Base-by-base conservation (phyloP, 495 filamentous ascomycete species). In the Talaromyces adpressus region DNA sequence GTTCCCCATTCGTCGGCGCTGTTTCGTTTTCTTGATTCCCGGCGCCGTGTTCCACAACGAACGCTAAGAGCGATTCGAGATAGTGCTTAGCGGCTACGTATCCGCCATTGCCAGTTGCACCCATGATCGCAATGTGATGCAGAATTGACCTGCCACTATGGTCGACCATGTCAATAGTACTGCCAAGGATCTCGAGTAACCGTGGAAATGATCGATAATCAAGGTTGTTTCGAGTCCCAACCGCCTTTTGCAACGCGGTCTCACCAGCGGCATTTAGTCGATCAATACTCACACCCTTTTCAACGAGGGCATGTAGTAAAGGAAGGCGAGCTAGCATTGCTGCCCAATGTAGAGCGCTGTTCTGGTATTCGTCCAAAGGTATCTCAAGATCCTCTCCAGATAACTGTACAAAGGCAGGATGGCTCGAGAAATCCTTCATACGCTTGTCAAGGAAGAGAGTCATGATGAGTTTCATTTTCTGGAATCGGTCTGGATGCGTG, bases 261-360 rank as follows among this genome's bases (percentile, higher is more conserved):
- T 98, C 93, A 16, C 95, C 95, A 18, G 84, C 86, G 47, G 85
- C 82, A 67, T 98, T 98, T 5, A 94, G 85, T 27, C 95, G 87
- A 66, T 83, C 90, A 32, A 97, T 93, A 68, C 84, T 93, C 0
- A 92, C 91, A 4, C 94, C 94, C 52, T 86, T 87, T 6, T 84
- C 79, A 65, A 98, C 89, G 0, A 98, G 81, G 2, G 91, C 86
- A 61, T 89, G 83, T 41, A 97, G 74, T 6, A 97, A 80, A 9
- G 89, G 83, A 70, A 93, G 85, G 22, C 91, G 88, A n/a, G 90
- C 91, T 54, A 98, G 81, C 45, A 93, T 96, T 9, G 94, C 92
- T n/a, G 93, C 94, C 94, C 94, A 98, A 69, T 97, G 93, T 32
- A 98, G 79, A 23, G 94, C 91, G 61, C 90, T 97, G 71, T 96